Evolutionary conservation across 805 yeast genomes (phyloP), one percentile per base, ranked within the genome.

Genomic region (Osmozyma mogii): DNA sequence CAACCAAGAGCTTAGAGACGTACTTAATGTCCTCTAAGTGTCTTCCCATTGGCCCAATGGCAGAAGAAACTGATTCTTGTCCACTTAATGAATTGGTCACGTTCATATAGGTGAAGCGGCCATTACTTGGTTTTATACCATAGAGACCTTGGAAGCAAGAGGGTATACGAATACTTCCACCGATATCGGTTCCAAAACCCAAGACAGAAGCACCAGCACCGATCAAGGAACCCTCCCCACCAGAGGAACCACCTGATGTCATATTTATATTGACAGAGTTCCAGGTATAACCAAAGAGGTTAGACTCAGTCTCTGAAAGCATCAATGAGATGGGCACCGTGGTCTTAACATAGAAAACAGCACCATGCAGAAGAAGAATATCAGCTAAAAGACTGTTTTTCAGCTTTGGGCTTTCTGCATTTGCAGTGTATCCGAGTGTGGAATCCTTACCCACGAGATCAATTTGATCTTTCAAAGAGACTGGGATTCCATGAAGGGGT

Each of bases 161-260:
- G 2, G 79, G 79, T 15, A 58, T 50, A 17, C 79, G 61, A 25
- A 72, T 71, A 2, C 74, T 67, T 4, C 78, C 78, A 13, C 75
- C 77, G 27, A 70, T 70, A 31, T 71, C 76, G 30, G 68, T 50
- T n/a, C 63, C 64, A 9, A 56, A 34, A 13, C 60, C 61, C 26
- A 49, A 19, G 2, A 24, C 53, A 12, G 68, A 54, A 8, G 73
- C 76, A 6, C 70, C 68, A 39, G 44, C 49, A 4, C 65, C 67
- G n/a, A 61, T 50, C 17, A 68, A 41, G 1, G 72, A 68, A 16
- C 70, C 68, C 38, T 69, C 75, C 9, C 77, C 78, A 16, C 72
- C 69, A 13, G 72, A 59, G 3, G 75, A 68, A 4, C 78, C 79
- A 21, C 78, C 77, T 6, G 72, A 55, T 5, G 70, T 54, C 34